Percentiles rank a stretch among this genome's conserved stretches.
These are phyloP conservation scores for Suillus variegatus DNA, from an alignment of 768 basidiomycete species.

Conservation along the genomic window DNA sequence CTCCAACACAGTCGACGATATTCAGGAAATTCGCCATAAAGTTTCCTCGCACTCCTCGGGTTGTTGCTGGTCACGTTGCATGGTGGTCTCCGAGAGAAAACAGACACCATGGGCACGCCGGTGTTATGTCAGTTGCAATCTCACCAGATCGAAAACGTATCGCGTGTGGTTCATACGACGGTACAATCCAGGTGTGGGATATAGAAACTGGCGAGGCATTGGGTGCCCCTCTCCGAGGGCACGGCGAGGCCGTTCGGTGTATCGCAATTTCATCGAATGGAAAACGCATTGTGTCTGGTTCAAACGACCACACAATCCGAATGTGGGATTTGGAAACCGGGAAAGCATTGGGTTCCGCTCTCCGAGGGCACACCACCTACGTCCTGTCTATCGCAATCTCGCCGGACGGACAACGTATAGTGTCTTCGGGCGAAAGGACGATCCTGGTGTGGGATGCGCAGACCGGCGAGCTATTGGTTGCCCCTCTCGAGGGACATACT, in stretches of 20 bases:
- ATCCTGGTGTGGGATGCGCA: conserved; percentile 33
- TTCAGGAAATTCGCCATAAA: neutral
- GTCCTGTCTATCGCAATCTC: conserved; percentile 34
- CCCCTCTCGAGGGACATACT: neutral
- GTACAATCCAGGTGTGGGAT: conserved; percentile 13
- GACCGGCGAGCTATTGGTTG: conserved; percentile 10
- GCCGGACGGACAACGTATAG: conserved; percentile 31
- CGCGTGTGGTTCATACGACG: conserved; percentile 8
- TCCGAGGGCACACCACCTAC: conserved; percentile 26
- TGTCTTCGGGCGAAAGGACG: conserved; percentile 31
- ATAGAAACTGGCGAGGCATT: conserved; percentile 11
- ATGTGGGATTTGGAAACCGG: conserved; percentile 27
- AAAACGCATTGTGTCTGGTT: conserved; percentile 25
- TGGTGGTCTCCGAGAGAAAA: neutral
- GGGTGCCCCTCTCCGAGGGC: conserved; percentile 5
- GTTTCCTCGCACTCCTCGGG: neutral
- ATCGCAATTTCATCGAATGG: conserved; percentile 15
- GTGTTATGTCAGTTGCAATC: conserved; percentile 4
- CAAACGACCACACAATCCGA: conserved; percentile 31
- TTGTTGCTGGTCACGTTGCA: neutral
- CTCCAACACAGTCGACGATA: conserved; percentile 16
- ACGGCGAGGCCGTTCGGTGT: conserved; percentile 4
- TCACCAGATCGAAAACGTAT: conserved; percentile 7
- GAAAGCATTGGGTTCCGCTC: conserved; percentile 23
- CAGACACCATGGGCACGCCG: neutral